Conservation (phyloP, 2,329 filamentous ascomycete genomes). For the Ceratocystis cacaofunesta region DNA sequence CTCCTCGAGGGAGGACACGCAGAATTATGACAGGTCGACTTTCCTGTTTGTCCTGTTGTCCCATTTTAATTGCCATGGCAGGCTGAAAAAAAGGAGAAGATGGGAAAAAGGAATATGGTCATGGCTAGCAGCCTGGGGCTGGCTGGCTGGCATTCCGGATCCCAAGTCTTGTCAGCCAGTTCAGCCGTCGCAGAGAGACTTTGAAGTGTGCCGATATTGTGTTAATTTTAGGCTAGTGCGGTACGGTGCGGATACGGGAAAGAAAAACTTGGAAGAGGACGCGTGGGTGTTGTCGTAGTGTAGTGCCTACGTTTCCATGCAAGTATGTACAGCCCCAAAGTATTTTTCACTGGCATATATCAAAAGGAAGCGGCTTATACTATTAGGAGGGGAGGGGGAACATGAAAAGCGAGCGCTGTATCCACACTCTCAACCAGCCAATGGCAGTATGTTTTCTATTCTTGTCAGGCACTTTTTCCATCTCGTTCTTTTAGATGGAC, state of each 20-base stretch:
- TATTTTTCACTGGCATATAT: neutral
- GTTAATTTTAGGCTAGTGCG: neutral
- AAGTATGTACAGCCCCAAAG: neutral
- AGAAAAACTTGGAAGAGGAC: neutral
- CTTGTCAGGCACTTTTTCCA: neutral
- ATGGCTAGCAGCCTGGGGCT: neutral
- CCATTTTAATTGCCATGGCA: neutral
- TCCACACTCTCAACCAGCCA: neutral
- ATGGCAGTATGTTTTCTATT: neutral
- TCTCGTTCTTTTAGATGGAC: neutral
- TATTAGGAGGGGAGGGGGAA: neutral
- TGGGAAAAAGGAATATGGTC: neutral
- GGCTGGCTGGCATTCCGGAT: neutral
- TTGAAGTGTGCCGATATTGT: neutral
- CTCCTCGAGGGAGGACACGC: neutral
- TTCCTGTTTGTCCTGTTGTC: neutral
- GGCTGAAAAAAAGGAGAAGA: neutral
- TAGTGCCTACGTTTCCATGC: neutral
- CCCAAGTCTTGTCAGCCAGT: neutral
- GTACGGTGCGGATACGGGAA: neutral
- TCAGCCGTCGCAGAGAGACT: neutral
- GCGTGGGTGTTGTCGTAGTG: neutral
- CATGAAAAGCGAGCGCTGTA: neutral
- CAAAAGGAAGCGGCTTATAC: neutral
- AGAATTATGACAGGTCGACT: conserved; percentile 1